Evolutionary conservation across 164 flowering plant genomes (phyloP), one percentile per base, ranked within the genome.

Genomic region (Litsea cubeba): DNA sequence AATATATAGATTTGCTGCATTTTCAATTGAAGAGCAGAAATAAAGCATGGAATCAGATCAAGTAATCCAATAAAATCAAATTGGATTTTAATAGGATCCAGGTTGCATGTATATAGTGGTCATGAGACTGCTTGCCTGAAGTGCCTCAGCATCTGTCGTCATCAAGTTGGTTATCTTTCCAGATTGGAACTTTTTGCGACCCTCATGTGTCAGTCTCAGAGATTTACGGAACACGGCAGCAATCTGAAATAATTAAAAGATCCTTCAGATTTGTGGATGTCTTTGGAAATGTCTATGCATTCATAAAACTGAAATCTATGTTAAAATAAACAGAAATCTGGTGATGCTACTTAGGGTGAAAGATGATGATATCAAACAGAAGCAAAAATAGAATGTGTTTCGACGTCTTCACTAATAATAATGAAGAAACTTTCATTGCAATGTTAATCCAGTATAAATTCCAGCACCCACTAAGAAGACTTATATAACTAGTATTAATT

Each of bases 211-310:
- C 67, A 95, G 82, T 83, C 90, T 87, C 58, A 95, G 76, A 50
- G 99, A 87, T 85, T 95, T 95, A 22, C 98, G 91, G 79, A 93
- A 95, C 11, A 95, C 95, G 76, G 97, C 94, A 84, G 98, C 99
- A 83, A 93, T 82, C 97, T 92, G 75, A 72, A 82, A 12, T 40
- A 62, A 71, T 49, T n/a, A 40, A 22, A 22, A 25, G 64, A 69
- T 14, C 50, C 57, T 71, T 51, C 51, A 25, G 22, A 73, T 26
- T 15, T 3, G 14, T 54, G 25, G 25, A 32, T 71, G 54, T 51
- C n/a, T 76, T 57, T 54, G 30, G 18, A 26, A 49, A 18, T 64
- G 4, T 57, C 32, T 24, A 72, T 62, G 67, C 18, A 28, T 51
- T 71, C 46, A 57, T 28, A 40, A 62, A 46, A 68, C 71, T 65